phyloP scores from a whole-genome alignment of 2,329 filamentous ascomycete species.

The Alternaria viburni region DNA sequence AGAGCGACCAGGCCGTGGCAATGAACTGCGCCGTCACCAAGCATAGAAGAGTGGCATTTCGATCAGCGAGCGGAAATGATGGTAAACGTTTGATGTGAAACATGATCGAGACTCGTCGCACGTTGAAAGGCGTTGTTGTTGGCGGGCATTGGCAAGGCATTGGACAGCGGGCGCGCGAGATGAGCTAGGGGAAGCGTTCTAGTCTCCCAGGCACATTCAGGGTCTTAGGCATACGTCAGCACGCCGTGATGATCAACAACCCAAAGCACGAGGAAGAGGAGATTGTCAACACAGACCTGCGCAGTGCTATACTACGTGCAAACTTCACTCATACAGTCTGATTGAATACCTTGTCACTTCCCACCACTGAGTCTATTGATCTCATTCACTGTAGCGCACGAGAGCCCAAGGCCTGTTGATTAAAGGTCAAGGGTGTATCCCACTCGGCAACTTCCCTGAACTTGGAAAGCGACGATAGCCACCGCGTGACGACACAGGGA shows the following conservation, averaged over 20 bases:
- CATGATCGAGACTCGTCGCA: background rate
- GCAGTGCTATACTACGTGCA: background rate
- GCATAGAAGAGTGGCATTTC: background rate
- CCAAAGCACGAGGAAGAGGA: background rate
- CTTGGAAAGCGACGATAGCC: conserved; percentile 10
- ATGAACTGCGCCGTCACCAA: background rate
- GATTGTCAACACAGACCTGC: background rate
- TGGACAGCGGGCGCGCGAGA: background rate
- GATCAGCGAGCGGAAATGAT: background rate
- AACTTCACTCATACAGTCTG: background rate
- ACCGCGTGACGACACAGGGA: conserved; percentile 15
- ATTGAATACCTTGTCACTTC: background rate
- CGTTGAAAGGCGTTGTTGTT: background rate
- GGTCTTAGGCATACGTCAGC: conserved; percentile 16
- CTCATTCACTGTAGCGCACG: background rate
- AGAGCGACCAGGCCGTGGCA: background rate
- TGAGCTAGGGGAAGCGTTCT: conserved; percentile 2
- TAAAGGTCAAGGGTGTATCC: conserved; percentile 18
- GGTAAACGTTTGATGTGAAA: background rate
- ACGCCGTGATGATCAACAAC: conserved; percentile 13
- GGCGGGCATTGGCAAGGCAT: background rate
- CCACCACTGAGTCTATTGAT: background rate
- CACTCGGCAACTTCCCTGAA: conserved; percentile 14
- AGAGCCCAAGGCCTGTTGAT: background rate
- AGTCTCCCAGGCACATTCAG: background rate